Evolutionary conservation across 140 eudicot species (phyloP).

Genomic region (Anethum foeniculum): DNA sequence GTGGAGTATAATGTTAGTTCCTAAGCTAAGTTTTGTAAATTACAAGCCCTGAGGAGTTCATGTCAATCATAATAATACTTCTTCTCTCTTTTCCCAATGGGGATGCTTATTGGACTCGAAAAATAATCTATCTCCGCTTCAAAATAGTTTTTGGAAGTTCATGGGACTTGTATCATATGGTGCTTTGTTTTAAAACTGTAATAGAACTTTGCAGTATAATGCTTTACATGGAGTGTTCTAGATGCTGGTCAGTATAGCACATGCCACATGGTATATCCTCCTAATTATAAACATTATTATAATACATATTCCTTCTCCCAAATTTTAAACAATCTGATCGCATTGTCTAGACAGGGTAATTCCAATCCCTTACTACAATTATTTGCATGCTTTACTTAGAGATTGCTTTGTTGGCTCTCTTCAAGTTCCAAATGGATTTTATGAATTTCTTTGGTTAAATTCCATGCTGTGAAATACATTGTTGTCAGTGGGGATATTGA

Average conservation of each 20-base stretch:
- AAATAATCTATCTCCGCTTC: not conserved
- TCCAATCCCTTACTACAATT: not conserved
- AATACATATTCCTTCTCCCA: not conserved
- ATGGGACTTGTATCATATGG: not conserved
- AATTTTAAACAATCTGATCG: not conserved
- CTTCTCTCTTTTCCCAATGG: not conserved
- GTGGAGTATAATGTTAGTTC: not conserved
- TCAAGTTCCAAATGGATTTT: not conserved
- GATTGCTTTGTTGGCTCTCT: not conserved
- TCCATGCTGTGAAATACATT: not conserved
- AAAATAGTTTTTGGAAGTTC: not conserved
- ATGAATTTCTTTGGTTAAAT: not conserved
- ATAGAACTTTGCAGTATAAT: not conserved
- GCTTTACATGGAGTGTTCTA: not conserved
- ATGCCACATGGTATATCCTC: not conserved
- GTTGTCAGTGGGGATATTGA: not conserved
- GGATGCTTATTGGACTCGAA: not conserved
- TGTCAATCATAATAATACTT: not conserved
- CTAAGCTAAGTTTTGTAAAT: not conserved
- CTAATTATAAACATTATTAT: not conserved
- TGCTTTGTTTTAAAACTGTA: not conserved
- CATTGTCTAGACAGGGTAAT: not conserved
- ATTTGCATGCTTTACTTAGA: not conserved
- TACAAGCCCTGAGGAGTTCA: not conserved
- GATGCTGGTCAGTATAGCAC: not conserved